Evolutionary conservation across 176 grass and related monocot genomes (phyloP).

Genomic region (Triticum monococcum): DNA sequence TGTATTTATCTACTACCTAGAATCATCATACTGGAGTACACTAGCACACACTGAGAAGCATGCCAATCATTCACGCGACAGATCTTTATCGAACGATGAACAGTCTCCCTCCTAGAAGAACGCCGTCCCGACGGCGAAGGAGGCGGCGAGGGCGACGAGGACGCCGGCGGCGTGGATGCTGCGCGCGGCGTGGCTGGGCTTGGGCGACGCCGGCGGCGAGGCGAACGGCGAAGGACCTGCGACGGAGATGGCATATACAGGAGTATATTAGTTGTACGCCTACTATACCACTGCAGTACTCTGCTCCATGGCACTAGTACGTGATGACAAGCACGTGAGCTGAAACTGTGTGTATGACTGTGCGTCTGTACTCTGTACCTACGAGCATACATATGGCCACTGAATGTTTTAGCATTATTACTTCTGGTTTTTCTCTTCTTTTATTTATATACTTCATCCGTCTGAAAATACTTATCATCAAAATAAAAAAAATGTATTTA

Average conservation of each 20-base stretch:
- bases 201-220: conserved; percentile 17
- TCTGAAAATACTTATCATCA: no score
- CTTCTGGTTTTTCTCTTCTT: background rate
- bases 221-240: conserved; percentile 25
- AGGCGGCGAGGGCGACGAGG: conserved; percentile 20
- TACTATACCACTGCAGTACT: background rate
- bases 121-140: background rate
- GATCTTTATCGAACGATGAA: background rate
- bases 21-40: background rate
- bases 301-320: background rate
- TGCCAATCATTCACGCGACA: background rate
- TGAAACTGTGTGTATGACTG: no score
- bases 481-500: no score
- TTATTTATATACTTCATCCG: no score
- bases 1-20: background rate
- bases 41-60: background rate
- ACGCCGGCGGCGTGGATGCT: conserved; percentile 3
- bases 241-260: background rate
- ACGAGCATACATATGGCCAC: background rate
- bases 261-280: background rate
- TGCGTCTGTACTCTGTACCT: background rate
- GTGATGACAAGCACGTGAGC: background rate
- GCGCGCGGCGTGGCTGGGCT: background rate
- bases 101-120: conserved; percentile 2
- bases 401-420: background rate